Evolutionary conservation across 2,329 filamentous ascomycete genomes (phyloP).

Genomic region (Colletotrichum chlorophyti): DNA sequence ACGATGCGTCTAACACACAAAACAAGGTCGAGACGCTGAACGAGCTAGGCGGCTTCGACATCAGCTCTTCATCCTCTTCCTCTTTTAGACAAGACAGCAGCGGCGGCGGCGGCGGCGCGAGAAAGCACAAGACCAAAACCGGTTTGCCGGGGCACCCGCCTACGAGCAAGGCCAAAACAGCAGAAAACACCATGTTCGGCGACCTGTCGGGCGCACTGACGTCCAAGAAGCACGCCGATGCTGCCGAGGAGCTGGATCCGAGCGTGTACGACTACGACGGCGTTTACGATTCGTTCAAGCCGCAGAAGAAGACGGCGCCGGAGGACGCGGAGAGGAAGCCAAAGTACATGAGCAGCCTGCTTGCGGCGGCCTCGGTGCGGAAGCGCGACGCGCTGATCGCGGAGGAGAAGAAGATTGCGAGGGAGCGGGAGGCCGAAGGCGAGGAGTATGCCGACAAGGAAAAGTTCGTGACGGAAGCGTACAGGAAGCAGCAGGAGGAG

Average conservation of each 20-base stretch:
- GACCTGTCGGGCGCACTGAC: slow-evolving; percentile 72
- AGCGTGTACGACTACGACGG: slow-evolving; percentile 87
- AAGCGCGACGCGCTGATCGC: slow-evolving; percentile 81
- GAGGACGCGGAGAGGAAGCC: slow-evolving; percentile 67
- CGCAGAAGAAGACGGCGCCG: slow-evolving; percentile 61
- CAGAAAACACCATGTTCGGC: slow-evolving; percentile 57
- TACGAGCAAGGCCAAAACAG: slow-evolving; percentile 49
- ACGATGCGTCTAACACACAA: slow-evolving; percentile 46
- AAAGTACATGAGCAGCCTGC: slow-evolving; percentile 79
- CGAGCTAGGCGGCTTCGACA: slow-evolving; percentile 61
- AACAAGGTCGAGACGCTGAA: slow-evolving; percentile 62
- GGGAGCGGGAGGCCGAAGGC: slow-evolving; percentile 80
- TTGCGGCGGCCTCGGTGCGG: slow-evolving; percentile 76
- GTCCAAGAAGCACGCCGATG: slow-evolving; percentile 68
- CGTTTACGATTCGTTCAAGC: slow-evolving; percentile 79
- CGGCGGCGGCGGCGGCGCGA: too few species aligned
- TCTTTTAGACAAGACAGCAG: slow-evolving; percentile 37
- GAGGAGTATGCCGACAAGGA: slow-evolving; percentile 85
- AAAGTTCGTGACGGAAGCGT: slow-evolving; percentile 84
- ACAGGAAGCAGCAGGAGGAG: slow-evolving; percentile 82
- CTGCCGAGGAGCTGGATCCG: slow-evolving; percentile 71
- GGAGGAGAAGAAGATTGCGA: slow-evolving; percentile 80
- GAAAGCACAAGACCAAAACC: slow-evolving; percentile 42
- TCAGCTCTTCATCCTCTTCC: slow-evolving; percentile 35
- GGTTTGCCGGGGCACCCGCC: slow-evolving; percentile 46